Evolutionary conservation across 192 early-diverging fungal species (phyloP).

Genomic region (Dimargaris cristalligena): DNA sequence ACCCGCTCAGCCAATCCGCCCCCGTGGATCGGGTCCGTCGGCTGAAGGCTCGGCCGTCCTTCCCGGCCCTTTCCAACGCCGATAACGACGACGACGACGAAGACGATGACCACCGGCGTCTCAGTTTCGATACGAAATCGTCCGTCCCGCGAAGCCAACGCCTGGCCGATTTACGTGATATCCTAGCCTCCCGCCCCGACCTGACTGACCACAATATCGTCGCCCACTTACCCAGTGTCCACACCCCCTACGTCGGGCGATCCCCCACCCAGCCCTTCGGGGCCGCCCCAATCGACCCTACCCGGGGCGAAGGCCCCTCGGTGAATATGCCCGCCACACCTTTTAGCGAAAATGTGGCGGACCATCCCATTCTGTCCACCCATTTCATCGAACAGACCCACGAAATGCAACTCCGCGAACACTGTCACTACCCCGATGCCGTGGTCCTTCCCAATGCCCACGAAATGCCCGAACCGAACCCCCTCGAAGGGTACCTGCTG

Average conservation of each 20-base stretch:
- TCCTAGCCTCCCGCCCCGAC: background rate
- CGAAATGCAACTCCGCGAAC: slow-evolving; percentile 11
- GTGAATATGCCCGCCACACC: no score
- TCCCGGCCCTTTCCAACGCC: no score
- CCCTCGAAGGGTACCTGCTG: slow-evolving; percentile 9
- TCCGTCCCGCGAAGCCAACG: background rate
- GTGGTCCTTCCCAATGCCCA: background rate
- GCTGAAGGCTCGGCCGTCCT: no score
- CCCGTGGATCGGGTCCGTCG: no score
- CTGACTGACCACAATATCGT: no score
- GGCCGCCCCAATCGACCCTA: no score
- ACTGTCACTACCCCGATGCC: slow-evolving; percentile 10
- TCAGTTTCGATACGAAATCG: background rate
- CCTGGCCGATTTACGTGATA: background rate
- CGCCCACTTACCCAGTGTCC: no score
- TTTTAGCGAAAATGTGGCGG: slow-evolving; percentile 1
- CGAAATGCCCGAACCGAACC: slow-evolving; percentile 10
- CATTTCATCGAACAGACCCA: slow-evolving; percentile 7
- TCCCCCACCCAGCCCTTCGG: no score
- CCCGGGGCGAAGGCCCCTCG: no score
- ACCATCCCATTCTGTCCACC: slow-evolving; percentile 7
- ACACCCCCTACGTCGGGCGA: no score
- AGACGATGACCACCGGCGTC: background rate
- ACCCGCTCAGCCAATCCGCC: no score
- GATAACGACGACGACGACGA: no score